Percentiles rank a stretch among this genome's conserved stretches.
Conservation (phyloP, 2,329 filamentous ascomycete species). For the Tympanopsis confertula region DNA sequence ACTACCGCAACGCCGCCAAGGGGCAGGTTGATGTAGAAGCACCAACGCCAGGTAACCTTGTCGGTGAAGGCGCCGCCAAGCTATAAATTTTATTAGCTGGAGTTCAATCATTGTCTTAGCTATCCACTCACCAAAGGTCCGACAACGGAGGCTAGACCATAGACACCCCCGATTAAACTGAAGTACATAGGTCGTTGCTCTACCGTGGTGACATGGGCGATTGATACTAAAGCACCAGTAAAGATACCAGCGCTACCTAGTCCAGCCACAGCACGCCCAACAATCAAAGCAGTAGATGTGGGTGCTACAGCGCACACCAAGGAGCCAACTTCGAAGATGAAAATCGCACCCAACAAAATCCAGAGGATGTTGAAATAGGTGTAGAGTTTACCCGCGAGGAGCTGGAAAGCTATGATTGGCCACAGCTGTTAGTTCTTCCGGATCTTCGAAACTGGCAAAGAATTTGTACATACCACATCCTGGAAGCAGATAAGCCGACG, state of each 20-base stretch:
- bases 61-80: conserved; percentile 11
- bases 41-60: conserved; percentile 14
- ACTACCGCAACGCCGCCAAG: conserved; percentile 9
- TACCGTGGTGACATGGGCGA: not conserved
- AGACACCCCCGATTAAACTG: conserved; percentile 22
- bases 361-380: conserved; percentile 8
- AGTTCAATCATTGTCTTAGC: no score
- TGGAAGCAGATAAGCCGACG: conserved; percentile 9
- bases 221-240: not conserved
- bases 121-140: conserved; percentile 5
- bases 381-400: conserved; percentile 8
- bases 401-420: conserved; percentile 9
- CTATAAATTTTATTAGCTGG: no score
- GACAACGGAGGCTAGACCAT: conserved; percentile 19
- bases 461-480: no score
- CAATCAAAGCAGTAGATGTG: conserved; percentile 12
- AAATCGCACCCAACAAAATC: conserved; percentile 2
- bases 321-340: conserved; percentile 7
- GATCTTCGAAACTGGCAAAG: no score
- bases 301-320: conserved; percentile 12
- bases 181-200: conserved; percentile 19
- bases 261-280: conserved; percentile 12
- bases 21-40: conserved; percentile 16
- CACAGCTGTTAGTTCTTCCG: no score
- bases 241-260: conserved; percentile 5